phyloP scores from a whole-genome alignment of 495 filamentous ascomycete species.

The Amphirosellinia nigrospora region DNA sequence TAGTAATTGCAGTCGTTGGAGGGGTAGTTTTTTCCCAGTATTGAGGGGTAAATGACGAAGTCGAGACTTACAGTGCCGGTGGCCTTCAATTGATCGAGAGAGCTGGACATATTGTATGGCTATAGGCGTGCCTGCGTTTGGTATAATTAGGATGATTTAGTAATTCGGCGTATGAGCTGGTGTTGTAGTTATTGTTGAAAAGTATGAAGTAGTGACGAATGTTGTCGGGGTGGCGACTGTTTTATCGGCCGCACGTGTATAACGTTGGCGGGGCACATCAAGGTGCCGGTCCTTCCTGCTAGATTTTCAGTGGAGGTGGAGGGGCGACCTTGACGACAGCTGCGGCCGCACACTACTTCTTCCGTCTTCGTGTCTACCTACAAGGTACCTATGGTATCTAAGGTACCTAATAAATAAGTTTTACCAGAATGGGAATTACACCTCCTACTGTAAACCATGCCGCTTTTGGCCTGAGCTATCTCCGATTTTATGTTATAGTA shows the following conservation, averaged over 20 bases:
- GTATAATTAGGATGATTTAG: background rate
- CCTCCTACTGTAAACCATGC: too few species aligned
- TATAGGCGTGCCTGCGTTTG: conserved; percentile 25
- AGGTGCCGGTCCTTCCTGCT: too few species aligned
- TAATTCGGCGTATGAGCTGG: too few species aligned
- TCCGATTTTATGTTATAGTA: too few species aligned
- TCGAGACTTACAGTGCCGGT: conserved; percentile 82
- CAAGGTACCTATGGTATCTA: too few species aligned
- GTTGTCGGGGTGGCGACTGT: conserved; percentile 4
- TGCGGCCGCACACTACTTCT: conserved; percentile 5
- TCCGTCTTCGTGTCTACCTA: too few species aligned
- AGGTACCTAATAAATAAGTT: too few species aligned
- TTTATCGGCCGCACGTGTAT: conserved; percentile 14
- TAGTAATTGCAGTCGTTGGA: conserved; percentile 30
- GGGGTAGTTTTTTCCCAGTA: conserved; percentile 35
- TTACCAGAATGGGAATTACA: too few species aligned
- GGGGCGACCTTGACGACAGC: background rate
- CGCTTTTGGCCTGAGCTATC: too few species aligned
- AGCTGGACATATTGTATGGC: conserved; percentile 70
- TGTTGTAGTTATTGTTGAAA: background rate
- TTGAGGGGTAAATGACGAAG: conserved; percentile 46
- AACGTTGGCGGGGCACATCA: conserved; percentile 5
- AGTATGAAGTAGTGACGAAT: conserved; percentile 27
- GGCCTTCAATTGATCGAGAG: conserved; percentile 96
- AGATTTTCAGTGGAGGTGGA: conserved; percentile 5